These are phyloP conservation scores for Filobasidium floriforme DNA, from an alignment of 768 basidiomycete species.

Conservation along the genomic window DNA sequence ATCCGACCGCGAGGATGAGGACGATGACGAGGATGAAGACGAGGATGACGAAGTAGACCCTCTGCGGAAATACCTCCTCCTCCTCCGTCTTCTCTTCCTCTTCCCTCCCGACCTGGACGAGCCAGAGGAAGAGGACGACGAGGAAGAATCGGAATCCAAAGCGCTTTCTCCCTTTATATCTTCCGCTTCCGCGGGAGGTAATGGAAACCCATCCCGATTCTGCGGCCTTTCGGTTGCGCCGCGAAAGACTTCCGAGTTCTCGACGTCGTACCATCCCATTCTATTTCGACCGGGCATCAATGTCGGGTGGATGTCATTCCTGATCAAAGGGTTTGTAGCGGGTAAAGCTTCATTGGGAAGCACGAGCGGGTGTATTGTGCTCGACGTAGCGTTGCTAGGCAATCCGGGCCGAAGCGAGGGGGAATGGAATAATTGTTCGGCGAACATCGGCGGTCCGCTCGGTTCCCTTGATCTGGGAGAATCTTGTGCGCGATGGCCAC, in stretches of 20 bases:
- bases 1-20: not conserved
- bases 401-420: not conserved
- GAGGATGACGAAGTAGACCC: too few relatives aligned
- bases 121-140: not conserved
- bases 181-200: not conserved
- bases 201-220: not conserved
- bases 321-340: too few relatives aligned
- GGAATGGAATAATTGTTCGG: not conserved
- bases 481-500: not conserved
- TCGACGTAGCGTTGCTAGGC: too few relatives aligned
- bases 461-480: not conserved
- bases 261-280: not conserved
- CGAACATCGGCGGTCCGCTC: not conserved
- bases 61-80: too few relatives aligned
- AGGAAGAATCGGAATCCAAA: constrained; percentile 5
- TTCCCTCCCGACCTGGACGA: not conserved
- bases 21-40: not conserved
- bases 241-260: not conserved
- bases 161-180: not conserved
- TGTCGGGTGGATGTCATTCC: too few relatives aligned
- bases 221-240: not conserved
- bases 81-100: too few relatives aligned
- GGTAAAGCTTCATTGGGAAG: too few relatives aligned
- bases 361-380: too few relatives aligned
- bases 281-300: not conserved